Evolutionary conservation across 2,329 filamentous ascomycete genomes (phyloP).

Genomic region (Neoarthrinium moseri): DNA sequence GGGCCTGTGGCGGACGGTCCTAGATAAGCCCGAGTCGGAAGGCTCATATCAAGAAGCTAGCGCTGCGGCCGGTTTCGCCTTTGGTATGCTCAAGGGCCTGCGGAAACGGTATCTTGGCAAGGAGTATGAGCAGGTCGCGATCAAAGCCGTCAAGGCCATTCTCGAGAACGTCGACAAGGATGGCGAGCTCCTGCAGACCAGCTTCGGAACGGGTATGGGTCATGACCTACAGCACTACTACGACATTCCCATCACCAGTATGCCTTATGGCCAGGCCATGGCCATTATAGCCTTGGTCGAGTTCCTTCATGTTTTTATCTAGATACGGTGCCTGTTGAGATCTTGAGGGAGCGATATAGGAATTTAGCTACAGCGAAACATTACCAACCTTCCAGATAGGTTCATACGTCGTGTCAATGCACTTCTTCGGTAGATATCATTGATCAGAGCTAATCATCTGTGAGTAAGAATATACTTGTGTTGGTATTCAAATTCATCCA

Average conservation of each 20-base stretch:
- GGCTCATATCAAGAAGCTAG: constrained; percentile 76
- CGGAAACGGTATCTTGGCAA: constrained; percentile 67
- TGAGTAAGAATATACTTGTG: too few relatives aligned
- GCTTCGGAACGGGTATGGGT: constrained; percentile 80
- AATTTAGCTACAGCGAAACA: too few relatives aligned
- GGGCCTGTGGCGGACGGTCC: constrained; percentile 73
- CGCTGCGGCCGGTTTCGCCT: constrained; percentile 78
- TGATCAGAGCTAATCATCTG: too few relatives aligned
- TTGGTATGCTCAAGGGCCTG: constrained; percentile 73
- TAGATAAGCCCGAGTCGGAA: constrained; percentile 63
- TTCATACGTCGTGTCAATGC: too few relatives aligned
- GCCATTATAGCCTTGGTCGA: constrained; percentile 79
- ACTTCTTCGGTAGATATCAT: too few relatives aligned
- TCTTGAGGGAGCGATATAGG: too few relatives aligned
- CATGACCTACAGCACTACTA: constrained; percentile 72
- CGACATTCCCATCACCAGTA: constrained; percentile 72
- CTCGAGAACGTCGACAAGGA: constrained; percentile 62
- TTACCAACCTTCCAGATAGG: too few relatives aligned
- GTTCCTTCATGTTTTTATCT: constrained; percentile 60
- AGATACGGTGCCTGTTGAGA: too few relatives aligned
- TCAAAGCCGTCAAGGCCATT: constrained; percentile 67
- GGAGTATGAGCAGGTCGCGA: constrained; percentile 59
- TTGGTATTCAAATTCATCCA: too few relatives aligned
- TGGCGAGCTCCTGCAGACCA: constrained; percentile 72
- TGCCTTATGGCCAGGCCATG: constrained; percentile 86